phyloP scores from a whole-genome alignment of 2,329 filamentous ascomycete species.

The Aspergillus oerlinghausenensis region DNA sequence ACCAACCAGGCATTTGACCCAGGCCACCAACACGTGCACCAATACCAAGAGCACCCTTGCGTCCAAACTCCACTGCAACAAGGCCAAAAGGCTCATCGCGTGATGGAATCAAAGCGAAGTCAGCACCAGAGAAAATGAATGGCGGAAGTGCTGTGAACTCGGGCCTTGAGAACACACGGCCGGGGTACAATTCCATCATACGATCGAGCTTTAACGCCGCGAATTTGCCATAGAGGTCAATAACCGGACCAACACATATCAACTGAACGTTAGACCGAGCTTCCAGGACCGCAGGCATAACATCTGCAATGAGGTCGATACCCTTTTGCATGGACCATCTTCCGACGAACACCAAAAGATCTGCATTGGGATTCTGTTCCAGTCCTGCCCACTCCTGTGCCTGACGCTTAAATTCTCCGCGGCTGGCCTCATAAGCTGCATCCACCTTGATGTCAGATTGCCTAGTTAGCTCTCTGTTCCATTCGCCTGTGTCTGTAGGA shows the following conservation, averaged over 20 bases:
- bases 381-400: constrained; percentile 66
- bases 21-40: constrained; percentile 63
- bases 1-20: constrained; percentile 68
- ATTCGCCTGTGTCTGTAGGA: constrained; percentile 59
- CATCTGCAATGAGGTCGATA: constrained; percentile 63
- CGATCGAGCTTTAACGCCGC: constrained; percentile 60
- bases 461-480: constrained; percentile 52
- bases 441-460: constrained; percentile 51
- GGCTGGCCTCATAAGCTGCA: constrained; percentile 49
- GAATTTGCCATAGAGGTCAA: constrained; percentile 65
- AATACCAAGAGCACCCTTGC: constrained; percentile 64
- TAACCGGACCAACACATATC: constrained; percentile 60
- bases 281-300: constrained; percentile 60
- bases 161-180: constrained; percentile 62
- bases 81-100: constrained; percentile 66
- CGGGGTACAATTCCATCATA: constrained; percentile 63
- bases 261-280: constrained; percentile 57
- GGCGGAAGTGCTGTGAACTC: constrained; percentile 64
- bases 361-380: constrained; percentile 56
- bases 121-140: constrained; percentile 63
- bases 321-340: constrained; percentile 68
- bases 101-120: constrained; percentile 64
- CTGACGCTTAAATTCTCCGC: constrained; percentile 54
- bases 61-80: constrained; percentile 64
- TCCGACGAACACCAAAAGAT: constrained; percentile 65